Conservation (phyloP, 495 filamentous ascomycete species). For the Penicillium lagena region DNA sequence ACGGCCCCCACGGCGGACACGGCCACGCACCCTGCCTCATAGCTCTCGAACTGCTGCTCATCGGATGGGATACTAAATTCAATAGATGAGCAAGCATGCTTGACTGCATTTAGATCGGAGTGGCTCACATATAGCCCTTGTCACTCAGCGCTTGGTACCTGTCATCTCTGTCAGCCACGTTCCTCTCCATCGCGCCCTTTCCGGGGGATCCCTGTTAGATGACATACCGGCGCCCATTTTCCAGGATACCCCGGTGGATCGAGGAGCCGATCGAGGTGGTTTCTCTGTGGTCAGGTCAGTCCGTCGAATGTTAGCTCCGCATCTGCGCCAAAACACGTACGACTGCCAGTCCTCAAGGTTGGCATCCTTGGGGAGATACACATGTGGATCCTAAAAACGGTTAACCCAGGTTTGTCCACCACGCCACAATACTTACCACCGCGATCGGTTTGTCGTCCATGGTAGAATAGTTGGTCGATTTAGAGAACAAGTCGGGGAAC, state of each 20-base stretch:
- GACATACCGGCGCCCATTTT: not conserved
- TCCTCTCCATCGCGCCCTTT: not conserved
- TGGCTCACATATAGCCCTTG: not conserved
- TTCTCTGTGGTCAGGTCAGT: conserved; percentile 2
- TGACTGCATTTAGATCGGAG: not conserved
- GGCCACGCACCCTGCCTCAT: conserved; percentile 1
- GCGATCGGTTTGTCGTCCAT: not conserved
- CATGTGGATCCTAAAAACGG: not conserved
- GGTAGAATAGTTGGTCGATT: not conserved
- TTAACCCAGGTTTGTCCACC: not conserved
- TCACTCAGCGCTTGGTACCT: not conserved
- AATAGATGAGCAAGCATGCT: not conserved
- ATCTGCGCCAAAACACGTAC: not conserved
- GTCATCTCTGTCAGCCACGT: not conserved
- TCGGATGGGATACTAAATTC: conserved; percentile 3
- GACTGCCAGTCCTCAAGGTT: conserved; percentile 5
- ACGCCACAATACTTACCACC: not conserved
- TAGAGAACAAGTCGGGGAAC: too few relatives aligned
- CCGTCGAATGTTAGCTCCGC: not conserved
- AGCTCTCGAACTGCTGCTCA: conserved; percentile 10
- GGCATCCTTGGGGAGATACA: not conserved
- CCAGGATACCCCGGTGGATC: conserved; percentile 4
- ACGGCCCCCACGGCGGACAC: not conserved
- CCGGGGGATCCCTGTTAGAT: too few relatives aligned
- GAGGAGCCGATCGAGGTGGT: conserved; percentile 11